These are phyloP conservation scores for Candida manassasensis DNA, from an alignment of 805 yeast genomes.

Conservation along the genomic window DNA sequence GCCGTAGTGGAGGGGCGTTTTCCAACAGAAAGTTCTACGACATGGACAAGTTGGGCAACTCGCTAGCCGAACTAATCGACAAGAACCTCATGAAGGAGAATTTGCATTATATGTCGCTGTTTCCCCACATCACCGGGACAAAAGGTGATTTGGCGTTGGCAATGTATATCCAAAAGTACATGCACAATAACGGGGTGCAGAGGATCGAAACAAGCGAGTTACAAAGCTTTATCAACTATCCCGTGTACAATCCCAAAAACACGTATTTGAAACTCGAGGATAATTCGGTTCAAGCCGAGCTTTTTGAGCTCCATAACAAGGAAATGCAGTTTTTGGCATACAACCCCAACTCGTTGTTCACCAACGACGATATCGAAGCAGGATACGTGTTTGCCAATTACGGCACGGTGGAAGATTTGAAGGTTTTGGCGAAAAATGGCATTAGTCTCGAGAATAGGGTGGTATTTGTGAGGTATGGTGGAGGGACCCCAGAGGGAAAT, in stretches of 20 bases:
- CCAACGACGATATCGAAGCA: conserved; percentile 51
- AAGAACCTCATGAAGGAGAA: conserved; percentile 56
- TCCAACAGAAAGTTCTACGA: conserved; percentile 60
- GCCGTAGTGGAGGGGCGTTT: conserved; percentile 38
- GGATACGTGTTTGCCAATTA: conserved; percentile 58
- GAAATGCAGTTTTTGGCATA: conserved; percentile 46
- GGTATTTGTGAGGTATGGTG: conserved; percentile 58
- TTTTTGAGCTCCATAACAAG: conserved; percentile 28
- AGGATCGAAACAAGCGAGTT: conserved; percentile 47
- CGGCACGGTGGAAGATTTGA: conserved; percentile 58
- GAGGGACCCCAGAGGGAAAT: conserved; percentile 31
- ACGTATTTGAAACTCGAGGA: conserved; percentile 29
- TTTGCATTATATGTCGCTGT: conserved; percentile 65
- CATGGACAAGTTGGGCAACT: conserved; percentile 44
- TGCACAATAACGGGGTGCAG: conserved; percentile 53
- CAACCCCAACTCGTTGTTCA: conserved; percentile 57
- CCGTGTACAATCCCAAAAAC: conserved; percentile 29
- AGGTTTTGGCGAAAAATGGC: conserved; percentile 28
- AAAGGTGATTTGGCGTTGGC: conserved; percentile 76
- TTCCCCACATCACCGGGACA: conserved; percentile 88
- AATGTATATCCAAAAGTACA: conserved; percentile 55
- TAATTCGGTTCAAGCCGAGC: conserved; percentile 33
- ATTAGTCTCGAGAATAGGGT: conserved; percentile 46
- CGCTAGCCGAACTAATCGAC: conserved; percentile 49
- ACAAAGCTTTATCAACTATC: conserved; percentile 62